These are phyloP conservation scores for Amanita rimosa DNA, from an alignment of 768 basidiomycete species.

Conservation along the genomic window DNA sequence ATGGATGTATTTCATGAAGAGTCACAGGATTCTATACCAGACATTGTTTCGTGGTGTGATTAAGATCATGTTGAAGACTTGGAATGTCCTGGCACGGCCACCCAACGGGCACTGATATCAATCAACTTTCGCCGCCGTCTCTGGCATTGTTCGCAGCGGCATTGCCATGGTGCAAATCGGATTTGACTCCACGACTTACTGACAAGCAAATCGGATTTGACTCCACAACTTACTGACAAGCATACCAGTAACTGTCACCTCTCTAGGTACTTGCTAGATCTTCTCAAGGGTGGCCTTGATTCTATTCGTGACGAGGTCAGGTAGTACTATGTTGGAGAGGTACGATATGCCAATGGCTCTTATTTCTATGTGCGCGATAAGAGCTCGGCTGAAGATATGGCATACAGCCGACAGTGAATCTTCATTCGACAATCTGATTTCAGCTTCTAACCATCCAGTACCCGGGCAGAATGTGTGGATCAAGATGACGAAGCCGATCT, in stretches of 20 bases:
- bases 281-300: conserved; percentile 93
- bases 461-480: conserved; percentile 50
- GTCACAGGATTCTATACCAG: too few species aligned
- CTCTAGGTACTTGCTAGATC: conserved; percentile 62
- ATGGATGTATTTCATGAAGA: too few species aligned
- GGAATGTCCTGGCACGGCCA: conserved; percentile 17
- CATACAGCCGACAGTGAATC: conserved; percentile 48
- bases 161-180: conserved; percentile 77
- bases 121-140: conserved; percentile 69
- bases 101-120: conserved; percentile 62
- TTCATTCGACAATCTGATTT: conserved; percentile 75
- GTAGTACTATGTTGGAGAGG: conserved; percentile 51
- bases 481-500: conserved; percentile 71
- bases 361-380: neutral
- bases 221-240: neutral
- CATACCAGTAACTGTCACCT: neutral
- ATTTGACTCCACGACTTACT: conserved; percentile 67
- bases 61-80: conserved; percentile 13
- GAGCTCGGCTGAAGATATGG: neutral
- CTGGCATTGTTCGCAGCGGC: conserved; percentile 42
- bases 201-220: neutral
- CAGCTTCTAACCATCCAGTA: conserved; percentile 89
- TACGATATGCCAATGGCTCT: conserved; percentile 17
- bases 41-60: neutral
- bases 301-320: conserved; percentile 71